Percentiles rank a stretch among this genome's conserved stretches.
Conservation (phyloP, 106 monocot species). For the Vanilla planifolia region DNA sequence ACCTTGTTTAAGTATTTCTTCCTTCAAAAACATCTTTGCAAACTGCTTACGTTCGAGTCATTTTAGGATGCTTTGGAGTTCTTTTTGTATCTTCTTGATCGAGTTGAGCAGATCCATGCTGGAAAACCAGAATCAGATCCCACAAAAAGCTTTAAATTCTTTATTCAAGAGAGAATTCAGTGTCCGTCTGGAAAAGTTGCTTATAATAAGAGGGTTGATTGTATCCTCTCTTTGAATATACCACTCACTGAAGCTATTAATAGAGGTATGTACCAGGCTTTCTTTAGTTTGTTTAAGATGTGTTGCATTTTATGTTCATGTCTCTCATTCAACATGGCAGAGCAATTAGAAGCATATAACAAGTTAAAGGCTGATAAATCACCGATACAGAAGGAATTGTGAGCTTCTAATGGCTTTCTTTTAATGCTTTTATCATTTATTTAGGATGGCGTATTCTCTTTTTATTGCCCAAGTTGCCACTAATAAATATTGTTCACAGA, state of each 20-base stretch:
- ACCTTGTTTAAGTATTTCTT: too few relatives aligned
- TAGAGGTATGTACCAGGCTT: constrained; percentile 42
- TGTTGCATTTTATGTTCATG: not conserved
- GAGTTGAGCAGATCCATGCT: constrained; percentile 65
- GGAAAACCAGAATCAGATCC: constrained; percentile 71
- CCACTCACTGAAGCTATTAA: constrained; percentile 71
- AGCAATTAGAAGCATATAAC: constrained; percentile 70
- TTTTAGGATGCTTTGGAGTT: constrained; percentile 92
- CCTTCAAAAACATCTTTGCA: too few relatives aligned
- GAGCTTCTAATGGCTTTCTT: constrained; percentile 14
- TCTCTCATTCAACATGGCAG: constrained; percentile 27
- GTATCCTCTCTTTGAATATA: constrained; percentile 89
- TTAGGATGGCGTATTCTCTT: not conserved
- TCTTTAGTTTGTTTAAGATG: constrained; percentile 5
- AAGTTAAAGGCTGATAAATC: constrained; percentile 46
- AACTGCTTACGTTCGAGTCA: too few relatives aligned
- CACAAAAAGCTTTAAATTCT: constrained; percentile 72
- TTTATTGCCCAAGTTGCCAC: not conserved
- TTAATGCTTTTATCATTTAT: not conserved
- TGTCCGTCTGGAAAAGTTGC: constrained; percentile 95
- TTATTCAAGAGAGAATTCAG: constrained; percentile 79
- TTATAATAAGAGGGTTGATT: constrained; percentile 84
- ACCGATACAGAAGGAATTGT: constrained; percentile 55
- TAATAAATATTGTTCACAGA: constrained; percentile 25
- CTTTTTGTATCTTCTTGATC: constrained; percentile 84